A percentile compares a stretch with the other conserved stretches of the same genome.
These are phyloP conservation scores for Arachis hypogaea DNA, from an alignment of 306 rosid species.

Conservation along the genomic window DNA sequence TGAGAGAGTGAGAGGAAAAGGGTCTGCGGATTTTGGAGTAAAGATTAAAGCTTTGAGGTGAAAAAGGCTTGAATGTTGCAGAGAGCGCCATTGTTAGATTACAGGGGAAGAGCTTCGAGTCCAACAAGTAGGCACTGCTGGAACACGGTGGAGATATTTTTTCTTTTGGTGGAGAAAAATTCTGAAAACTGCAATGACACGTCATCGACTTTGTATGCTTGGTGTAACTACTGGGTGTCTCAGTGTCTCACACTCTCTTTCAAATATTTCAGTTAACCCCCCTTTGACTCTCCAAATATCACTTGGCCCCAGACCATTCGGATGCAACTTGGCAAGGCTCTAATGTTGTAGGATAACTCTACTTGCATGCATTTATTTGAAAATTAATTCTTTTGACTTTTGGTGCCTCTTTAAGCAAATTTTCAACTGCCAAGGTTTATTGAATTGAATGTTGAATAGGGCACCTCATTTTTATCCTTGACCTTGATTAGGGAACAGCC, in stretches of 20 bases:
- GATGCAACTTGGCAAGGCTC: too few species aligned
- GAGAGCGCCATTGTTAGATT: slow-evolving; percentile 65
- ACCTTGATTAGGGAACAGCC: too few species aligned
- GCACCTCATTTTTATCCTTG: too few species aligned
- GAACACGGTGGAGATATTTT: slow-evolving; percentile 1
- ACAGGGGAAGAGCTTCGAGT: slow-evolving; percentile 2
- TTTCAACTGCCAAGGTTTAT: background rate
- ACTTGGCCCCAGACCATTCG: background rate
- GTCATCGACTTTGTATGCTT: background rate
- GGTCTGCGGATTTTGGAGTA: slow-evolving; percentile 49
- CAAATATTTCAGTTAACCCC: background rate
- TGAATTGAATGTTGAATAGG: too few species aligned
- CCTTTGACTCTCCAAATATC: background rate
- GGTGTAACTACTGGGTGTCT: too few species aligned
- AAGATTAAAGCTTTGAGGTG: slow-evolving; percentile 49
- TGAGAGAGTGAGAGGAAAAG: slow-evolving; percentile 40
- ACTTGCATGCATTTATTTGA: too few species aligned
- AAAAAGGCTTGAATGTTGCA: slow-evolving; percentile 58
- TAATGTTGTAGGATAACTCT: too few species aligned
- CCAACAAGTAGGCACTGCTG: background rate
- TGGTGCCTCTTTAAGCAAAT: background rate
- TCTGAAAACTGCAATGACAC: background rate
- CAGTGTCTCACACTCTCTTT: background rate
- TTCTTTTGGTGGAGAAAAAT: slow-evolving; percentile 7
- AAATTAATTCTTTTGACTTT: too few species aligned